Base-by-base conservation (phyloP, 257 asterid species). In the Capsicum baccatum region DNA sequence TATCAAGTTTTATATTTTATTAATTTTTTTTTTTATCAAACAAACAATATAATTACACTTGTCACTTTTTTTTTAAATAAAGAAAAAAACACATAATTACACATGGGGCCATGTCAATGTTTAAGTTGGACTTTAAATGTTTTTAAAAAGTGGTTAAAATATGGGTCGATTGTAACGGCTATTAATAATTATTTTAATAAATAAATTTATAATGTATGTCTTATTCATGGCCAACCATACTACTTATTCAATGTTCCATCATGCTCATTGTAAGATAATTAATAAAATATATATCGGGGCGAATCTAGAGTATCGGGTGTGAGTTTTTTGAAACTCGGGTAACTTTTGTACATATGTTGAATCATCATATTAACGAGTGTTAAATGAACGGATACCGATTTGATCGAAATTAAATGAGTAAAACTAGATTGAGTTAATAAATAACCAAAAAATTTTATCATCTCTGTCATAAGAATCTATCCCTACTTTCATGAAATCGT, bases 201-300 rank as follows among this genome's bases (percentile, higher is more conserved):
- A 15, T 33, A 26, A 14, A 26, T 16, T 16, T 69, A 69, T 39
- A 8, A 4, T 26, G 2, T 21, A 0, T 71, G 48, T 12, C 62
- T 15, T 74, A 76, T 76, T 26, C 21, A 52, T 76, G 15, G 64
- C 81, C 81, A 63, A 76, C 63, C 81, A 26, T 76, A 26, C 64
- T 74, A 54, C 81, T 76, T 54, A 76, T 76, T 76, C 64, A 76
- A 76, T 76, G 63, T 52, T 52, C 15, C 4, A 7, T 17, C 47
- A 26, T 76, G 81, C 48, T 73, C 6, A 10, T 50, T 19, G 59
- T 73, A 47, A 52, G 39, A 48, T 3, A n/a, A 73, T 48, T 48
- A 3, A 48, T 19, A 17, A 44, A 44, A 0, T 26, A 21, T 21
- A 2, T 63, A 63, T 63, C 16, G 10, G 2, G 73, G 1, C 11